Percentiles rank a stretch among this genome's conserved stretches.
phyloP scores from a whole-genome alignment of 306 rosid species.

The Prunus mira region DNA sequence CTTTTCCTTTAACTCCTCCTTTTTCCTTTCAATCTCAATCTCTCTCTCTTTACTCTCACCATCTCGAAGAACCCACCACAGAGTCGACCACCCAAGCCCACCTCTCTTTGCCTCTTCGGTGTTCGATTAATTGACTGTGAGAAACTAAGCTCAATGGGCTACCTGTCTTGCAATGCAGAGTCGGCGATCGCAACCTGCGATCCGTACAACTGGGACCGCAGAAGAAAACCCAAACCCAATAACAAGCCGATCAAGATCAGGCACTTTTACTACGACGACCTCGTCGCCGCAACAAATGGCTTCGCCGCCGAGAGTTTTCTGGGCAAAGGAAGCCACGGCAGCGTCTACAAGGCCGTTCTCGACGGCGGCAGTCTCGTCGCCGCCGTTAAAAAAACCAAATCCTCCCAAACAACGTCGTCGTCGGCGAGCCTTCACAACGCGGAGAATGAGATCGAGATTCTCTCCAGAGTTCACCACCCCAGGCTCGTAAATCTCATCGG shows the following conservation, averaged over 20 bases:
- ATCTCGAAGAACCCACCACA: neutral
- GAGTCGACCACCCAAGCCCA: neutral
- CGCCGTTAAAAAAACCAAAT: constrained; percentile 67
- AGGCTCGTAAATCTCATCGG: constrained; percentile 82
- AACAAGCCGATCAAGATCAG: constrained; percentile 30
- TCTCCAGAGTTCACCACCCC: constrained; percentile 52
- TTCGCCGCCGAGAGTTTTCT: constrained; percentile 66
- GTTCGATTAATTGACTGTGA: neutral
- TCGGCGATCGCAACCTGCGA: constrained; percentile 77
- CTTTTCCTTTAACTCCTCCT: neutral
- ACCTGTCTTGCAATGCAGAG: constrained; percentile 71
- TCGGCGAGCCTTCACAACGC: constrained; percentile 15
- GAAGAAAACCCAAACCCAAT: constrained; percentile 8
- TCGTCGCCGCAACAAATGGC: constrained; percentile 48
- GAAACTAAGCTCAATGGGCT: constrained; percentile 46
- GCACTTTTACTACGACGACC: constrained; percentile 45
- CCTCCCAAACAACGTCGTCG: constrained; percentile 13
- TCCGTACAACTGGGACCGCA: constrained; percentile 49
- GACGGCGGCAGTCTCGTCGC: constrained; percentile 59
- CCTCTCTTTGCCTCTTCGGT: neutral
- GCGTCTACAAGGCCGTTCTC: constrained; percentile 66
- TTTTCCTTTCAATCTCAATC: neutral
- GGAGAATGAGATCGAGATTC: constrained; percentile 92
- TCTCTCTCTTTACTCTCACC: neutral
- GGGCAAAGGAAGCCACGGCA: constrained; percentile 88